Percentiles rank a stretch among this genome's conserved stretches.
Evolutionary conservation across 345 rosid species (phyloP).

Genomic region (Melaleuca quinquenervia): DNA sequence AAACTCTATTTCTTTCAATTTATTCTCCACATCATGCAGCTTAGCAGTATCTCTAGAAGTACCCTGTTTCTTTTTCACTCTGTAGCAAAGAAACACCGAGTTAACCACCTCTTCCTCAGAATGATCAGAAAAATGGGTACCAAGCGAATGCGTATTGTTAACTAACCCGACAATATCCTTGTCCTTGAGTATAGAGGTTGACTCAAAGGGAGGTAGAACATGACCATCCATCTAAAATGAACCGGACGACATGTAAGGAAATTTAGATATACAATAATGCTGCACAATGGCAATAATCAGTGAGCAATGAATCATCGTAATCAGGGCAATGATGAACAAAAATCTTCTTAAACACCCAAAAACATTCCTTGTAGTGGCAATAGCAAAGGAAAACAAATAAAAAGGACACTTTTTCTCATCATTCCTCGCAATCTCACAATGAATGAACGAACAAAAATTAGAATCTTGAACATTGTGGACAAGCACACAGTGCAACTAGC

Average conservation of each 20-base stretch:
- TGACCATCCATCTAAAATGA: conserved; percentile 84
- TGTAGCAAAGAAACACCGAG: conserved; percentile 2
- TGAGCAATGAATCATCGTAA: neutral
- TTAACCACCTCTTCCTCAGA: neutral
- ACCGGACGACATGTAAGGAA: neutral
- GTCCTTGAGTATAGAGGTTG: conserved; percentile 61
- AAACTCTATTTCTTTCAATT: conserved; percentile 17
- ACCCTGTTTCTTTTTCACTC: conserved; percentile 52
- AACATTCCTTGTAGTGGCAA: neutral
- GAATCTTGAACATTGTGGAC: neutral
- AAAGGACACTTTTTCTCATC: neutral
- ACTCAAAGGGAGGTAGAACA: conserved; percentile 77
- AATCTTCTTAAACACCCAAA: neutral
- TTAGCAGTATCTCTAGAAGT: conserved; percentile 10
- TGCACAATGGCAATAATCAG: neutral
- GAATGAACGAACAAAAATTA: neutral
- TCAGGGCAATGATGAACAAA: neutral
- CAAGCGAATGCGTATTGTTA: neutral
- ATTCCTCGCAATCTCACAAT: neutral
- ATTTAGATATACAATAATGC: neutral
- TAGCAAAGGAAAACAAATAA: neutral
- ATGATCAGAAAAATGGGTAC: neutral
- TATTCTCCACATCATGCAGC: conserved; percentile 17
- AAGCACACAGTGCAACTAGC: neutral
- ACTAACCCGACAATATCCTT: conserved; percentile 70